Evolutionary conservation across 768 basidiomycete species (phyloP).

Genomic region (Phlebiopsis gigantea): DNA sequence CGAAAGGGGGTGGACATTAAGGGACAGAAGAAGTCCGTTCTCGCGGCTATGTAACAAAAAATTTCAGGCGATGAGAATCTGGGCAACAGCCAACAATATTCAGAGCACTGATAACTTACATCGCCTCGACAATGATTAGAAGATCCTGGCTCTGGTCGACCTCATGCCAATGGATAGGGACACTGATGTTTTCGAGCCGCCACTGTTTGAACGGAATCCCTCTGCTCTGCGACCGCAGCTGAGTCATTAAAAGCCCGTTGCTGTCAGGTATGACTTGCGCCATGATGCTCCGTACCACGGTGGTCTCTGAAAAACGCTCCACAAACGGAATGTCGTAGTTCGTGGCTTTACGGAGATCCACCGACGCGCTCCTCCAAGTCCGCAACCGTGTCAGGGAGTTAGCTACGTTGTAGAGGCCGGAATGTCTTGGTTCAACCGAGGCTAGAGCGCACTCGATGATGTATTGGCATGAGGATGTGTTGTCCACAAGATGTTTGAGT

Average conservation of each 20-base stretch:
- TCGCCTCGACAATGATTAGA: background rate
- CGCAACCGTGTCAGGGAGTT: background rate
- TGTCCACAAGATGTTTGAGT: background rate
- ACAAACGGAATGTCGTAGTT: background rate
- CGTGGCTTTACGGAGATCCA: background rate
- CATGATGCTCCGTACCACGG: background rate
- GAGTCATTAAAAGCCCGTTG: background rate
- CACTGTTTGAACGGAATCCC: background rate
- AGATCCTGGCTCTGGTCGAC: background rate
- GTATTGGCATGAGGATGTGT: background rate
- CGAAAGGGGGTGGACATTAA: background rate
- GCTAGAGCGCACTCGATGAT: background rate
- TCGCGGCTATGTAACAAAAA: background rate
- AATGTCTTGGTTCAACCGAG: background rate
- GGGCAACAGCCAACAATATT: background rate
- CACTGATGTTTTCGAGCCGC: background rate
- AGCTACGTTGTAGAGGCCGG: background rate
- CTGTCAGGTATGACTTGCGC: background rate
- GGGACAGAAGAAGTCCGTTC: background rate
- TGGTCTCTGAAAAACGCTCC: background rate
- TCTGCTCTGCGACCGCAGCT: background rate
- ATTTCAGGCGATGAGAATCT: background rate
- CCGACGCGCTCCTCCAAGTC: background rate
- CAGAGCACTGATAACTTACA: background rate
- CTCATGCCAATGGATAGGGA: background rate